A percentile compares a stretch with the other conserved stretches of the same genome.
Conservation (phyloP, 2,329 filamentous ascomycete genomes). For the Geosmithia putterillii region DNA sequence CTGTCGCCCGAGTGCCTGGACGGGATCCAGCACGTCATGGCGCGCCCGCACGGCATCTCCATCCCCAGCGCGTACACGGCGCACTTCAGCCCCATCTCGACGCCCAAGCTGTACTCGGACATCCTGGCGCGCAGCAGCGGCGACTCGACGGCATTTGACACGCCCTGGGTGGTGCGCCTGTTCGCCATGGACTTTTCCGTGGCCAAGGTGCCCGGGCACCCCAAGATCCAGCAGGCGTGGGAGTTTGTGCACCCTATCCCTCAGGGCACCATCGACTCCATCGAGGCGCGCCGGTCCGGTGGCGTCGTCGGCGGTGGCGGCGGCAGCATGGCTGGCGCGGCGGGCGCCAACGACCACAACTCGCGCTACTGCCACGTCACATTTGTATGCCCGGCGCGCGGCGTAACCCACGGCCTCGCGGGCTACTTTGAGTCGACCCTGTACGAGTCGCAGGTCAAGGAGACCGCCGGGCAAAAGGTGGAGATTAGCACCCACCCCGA, state of each 20-base stretch:
- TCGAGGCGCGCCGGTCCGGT: slow-evolving; percentile 47
- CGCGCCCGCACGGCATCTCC: slow-evolving; percentile 69
- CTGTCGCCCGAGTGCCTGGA: slow-evolving; percentile 93
- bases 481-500: slow-evolving; percentile 90
- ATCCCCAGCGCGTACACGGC: slow-evolving; percentile 92
- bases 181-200: slow-evolving; percentile 82
- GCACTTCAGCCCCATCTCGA: slow-evolving; percentile 82
- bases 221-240: slow-evolving; percentile 66
- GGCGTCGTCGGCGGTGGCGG: slow-evolving; percentile 54
- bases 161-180: slow-evolving; percentile 88
- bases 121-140: slow-evolving; percentile 48
- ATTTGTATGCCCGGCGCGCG: slow-evolving; percentile 67
- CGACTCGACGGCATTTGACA: slow-evolving; percentile 69
- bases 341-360: slow-evolving; percentile 86
- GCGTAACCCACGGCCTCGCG: slow-evolving; percentile 79
- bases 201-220: slow-evolving; percentile 42
- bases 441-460: slow-evolving; percentile 45
- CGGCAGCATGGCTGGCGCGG: slow-evolving; percentile 61
- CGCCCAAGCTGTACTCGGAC: slow-evolving; percentile 76
- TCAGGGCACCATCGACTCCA: slow-evolving; percentile 37
- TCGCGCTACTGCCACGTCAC: slow-evolving; percentile 63
- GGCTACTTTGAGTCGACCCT: slow-evolving; percentile 97
- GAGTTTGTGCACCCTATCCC: slow-evolving; percentile 69
- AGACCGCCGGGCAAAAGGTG: slow-evolving; percentile 37
- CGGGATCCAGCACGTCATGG: slow-evolving; percentile 84